A percentile compares a stretch with the other conserved stretches of the same genome.
Conservation (phyloP, 106 monocot species). For the Dioscorea alata region DNA sequence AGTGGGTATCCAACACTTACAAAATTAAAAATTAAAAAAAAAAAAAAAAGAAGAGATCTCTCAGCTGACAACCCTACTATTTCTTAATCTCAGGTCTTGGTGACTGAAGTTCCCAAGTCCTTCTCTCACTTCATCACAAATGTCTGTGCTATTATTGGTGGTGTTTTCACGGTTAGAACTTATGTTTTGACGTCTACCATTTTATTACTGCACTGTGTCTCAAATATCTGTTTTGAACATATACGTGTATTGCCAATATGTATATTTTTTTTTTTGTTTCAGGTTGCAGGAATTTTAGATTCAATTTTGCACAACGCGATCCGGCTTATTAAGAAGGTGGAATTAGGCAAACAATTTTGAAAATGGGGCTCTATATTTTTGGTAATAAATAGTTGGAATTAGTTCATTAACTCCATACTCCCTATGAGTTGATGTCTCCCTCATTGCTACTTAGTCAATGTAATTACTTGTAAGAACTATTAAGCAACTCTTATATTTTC, state of each 20-base stretch:
- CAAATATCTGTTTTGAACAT: background rate
- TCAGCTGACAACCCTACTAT: background rate
- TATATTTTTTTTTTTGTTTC: slow-evolving; percentile 6
- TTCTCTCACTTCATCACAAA: slow-evolving; percentile 98
- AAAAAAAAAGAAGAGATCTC: background rate
- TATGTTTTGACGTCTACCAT: background rate
- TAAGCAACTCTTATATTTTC: no score
- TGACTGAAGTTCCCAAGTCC: slow-evolving; percentile 72
- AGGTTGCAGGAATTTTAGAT: slow-evolving; percentile 85
- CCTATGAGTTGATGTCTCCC: no score
- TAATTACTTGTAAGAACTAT: no score
- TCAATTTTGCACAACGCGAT: slow-evolving; percentile 61
- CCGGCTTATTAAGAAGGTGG: slow-evolving; percentile 58
- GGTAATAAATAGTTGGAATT: no score
- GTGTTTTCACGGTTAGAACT: slow-evolving; percentile 80
- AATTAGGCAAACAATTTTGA: slow-evolving; percentile 54
- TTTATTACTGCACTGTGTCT: background rate
- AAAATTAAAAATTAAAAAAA: background rate
- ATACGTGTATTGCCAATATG: background rate
- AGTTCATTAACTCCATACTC: no score
- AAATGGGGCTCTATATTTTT: no score
- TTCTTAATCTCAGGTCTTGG: slow-evolving; percentile 58
- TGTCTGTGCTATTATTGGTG: slow-evolving; percentile 94
- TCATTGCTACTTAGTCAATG: no score
- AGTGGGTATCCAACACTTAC: slow-evolving; percentile 15